Evolutionary conservation across 345 rosid genomes (phyloP), one percentile per base, ranked within the genome.

Genomic region (Chamaenerion angustifolium): DNA sequence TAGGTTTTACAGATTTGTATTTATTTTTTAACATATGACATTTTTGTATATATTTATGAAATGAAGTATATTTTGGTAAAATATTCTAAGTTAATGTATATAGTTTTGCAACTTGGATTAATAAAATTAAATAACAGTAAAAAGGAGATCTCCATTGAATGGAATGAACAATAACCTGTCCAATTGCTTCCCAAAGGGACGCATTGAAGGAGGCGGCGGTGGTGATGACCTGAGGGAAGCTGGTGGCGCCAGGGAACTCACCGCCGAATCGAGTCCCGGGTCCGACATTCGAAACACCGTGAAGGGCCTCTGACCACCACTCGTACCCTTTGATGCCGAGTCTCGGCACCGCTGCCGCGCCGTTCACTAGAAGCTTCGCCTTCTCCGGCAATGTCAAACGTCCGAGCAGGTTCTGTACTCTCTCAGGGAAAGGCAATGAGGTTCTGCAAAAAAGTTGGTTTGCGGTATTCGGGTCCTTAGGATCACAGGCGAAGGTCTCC

Each of bases 301-400:
- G 98, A 40, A 90, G 83, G 2, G 98, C 95, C 55, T 86, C 98
- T 16, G 94, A 81, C 98, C 98, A 90, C 98, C 98, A 90, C 73
- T 90, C 81, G 64, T 90, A 90, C 2, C 76, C 82, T 48, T 69
- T 73, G 49, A 90, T 74, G 18, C 94, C 94, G 9, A 90, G 66
- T 60, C 92, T 68, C 40, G 94, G 95, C 40, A 82, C 68, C 11
- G 81, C 76, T 8, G 64, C 76, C 0, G 98, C 98, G 54, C 64
- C 67, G 79, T 78, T 78, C 3, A 64, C 88, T 25, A 89, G 66
- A 63, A 79, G 73, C 44, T 71, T 57, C 3, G 75, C 73, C 59
- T 89, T 89, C 80, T 89, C 98, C 11, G 69, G 73, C 59, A 86
- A 61, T 31, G 86, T 83, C 56, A 86, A 52, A 71, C 81, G 75